These are phyloP conservation scores for Selenicereus undatus DNA, from an alignment of 148 eudicot species.

Conservation along the genomic window DNA sequence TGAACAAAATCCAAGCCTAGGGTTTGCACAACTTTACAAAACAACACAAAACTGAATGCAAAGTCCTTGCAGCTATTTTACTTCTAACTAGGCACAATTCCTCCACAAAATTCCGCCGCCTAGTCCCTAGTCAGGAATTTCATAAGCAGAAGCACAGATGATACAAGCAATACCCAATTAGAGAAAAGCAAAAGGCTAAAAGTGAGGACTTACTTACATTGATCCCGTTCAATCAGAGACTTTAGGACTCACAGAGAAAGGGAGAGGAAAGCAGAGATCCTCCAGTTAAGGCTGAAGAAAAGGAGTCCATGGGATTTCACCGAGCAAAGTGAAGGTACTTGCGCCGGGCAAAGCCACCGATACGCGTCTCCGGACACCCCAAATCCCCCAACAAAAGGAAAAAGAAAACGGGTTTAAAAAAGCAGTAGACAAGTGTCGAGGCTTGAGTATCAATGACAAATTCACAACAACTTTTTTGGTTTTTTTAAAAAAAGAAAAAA, in stretches of 20 bases:
- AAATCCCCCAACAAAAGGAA: not conserved
- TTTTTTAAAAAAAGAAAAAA: too few species aligned
- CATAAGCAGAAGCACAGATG: not conserved
- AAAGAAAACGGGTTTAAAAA: not conserved
- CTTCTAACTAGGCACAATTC: not conserved
- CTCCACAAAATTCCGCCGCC: not conserved
- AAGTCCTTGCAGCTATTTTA: not conserved
- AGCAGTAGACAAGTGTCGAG: not conserved
- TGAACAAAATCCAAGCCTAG: conserved; percentile 4
- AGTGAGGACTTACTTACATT: conserved; percentile 16
- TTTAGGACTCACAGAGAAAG: not conserved
- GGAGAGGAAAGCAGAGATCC: not conserved
- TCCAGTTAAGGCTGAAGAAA: not conserved
- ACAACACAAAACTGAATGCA: not conserved
- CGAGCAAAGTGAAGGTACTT: conserved; percentile 11
- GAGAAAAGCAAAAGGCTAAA: not conserved
- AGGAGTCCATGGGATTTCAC: not conserved
- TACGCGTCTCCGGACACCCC: not conserved
- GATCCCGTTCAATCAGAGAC: not conserved
- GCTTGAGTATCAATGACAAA: too few species aligned
- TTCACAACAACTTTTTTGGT: too few species aligned
- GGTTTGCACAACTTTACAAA: conserved; percentile 16
- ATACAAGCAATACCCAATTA: not conserved
- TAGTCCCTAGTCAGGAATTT: conserved; percentile 11
- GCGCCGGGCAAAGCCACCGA: conserved; percentile 1